A percentile compares a stretch with the other conserved stretches of the same genome.
These are phyloP conservation scores for Aspergillus viridinutans DNA, from an alignment of 2,329 filamentous ascomycete species.

Conservation along the genomic window DNA sequence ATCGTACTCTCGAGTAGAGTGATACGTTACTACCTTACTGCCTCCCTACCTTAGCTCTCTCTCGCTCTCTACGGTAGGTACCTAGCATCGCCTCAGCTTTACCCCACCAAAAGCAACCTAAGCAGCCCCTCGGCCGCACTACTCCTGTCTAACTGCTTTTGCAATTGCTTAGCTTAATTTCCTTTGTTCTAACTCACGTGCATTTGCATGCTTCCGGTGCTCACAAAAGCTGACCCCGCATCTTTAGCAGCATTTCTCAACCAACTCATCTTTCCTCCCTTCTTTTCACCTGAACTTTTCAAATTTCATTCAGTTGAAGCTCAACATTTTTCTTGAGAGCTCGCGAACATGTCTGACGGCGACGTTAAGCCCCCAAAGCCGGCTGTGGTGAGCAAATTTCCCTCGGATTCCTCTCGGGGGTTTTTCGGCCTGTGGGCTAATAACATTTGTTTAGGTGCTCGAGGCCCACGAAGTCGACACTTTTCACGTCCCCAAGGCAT, in stretches of 20 bases:
- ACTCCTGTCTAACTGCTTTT: not conserved
- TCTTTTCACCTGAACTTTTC: not conserved
- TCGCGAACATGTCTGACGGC: slow-evolving; percentile 36
- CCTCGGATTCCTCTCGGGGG: not conserved
- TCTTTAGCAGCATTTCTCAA: not conserved
- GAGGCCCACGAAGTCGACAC: slow-evolving; percentile 48
- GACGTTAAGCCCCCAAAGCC: slow-evolving; percentile 30
- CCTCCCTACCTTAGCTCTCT: slow-evolving; percentile 1
- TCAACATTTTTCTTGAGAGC: not conserved
- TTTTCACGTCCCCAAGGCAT: slow-evolving; percentile 55
- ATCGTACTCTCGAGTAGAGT: not conserved
- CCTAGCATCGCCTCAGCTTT: not conserved
- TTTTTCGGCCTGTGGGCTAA: slow-evolving; percentile 10
- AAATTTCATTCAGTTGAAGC: slow-evolving; percentile 2
- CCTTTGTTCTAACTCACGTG: slow-evolving; percentile 12
- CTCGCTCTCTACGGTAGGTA: not conserved
- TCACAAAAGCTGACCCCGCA: not conserved
- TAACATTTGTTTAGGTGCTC: slow-evolving; percentile 28
- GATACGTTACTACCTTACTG: not conserved
- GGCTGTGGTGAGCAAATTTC: slow-evolving; percentile 37
- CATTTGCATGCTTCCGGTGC: not conserved
- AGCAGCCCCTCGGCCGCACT: not conserved
- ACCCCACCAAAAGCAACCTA: slow-evolving; percentile 3
- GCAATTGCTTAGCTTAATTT: slow-evolving; percentile 12
- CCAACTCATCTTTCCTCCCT: not conserved